Evolutionary conservation across 2,329 filamentous ascomycete species (phyloP).

Genomic region (Fusarium chaquense): DNA sequence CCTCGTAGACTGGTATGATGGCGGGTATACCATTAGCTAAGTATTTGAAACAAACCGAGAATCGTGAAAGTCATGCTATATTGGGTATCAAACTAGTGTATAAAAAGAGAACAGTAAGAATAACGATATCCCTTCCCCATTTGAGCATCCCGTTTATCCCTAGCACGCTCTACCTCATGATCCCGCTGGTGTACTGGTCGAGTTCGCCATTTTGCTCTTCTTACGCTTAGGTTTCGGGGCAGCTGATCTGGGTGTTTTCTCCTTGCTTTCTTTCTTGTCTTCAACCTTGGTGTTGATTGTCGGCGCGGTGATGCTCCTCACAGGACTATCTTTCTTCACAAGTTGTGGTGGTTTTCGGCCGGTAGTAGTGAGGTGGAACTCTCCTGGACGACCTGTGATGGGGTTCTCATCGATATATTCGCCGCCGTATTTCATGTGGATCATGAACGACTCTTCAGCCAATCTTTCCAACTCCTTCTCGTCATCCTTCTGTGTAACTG

Average conservation of each 20-base stretch:
- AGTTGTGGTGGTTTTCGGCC: constrained; percentile 62
- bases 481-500: constrained; percentile 53
- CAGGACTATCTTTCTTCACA: constrained; percentile 47
- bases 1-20: constrained; percentile 41
- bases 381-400: constrained; percentile 73
- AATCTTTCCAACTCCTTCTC: constrained; percentile 59
- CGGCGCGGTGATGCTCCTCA: constrained; percentile 53
- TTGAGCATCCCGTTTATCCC: constrained; percentile 16
- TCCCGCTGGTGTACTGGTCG: constrained; percentile 51
- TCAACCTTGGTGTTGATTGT: constrained; percentile 58
- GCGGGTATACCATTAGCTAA: constrained; percentile 56
- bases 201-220: constrained; percentile 61
- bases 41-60: neutral
- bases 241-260: constrained; percentile 59
- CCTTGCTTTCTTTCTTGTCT: constrained; percentile 61
- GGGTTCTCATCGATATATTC: constrained; percentile 77
- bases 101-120: constrained; percentile 8
- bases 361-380: constrained; percentile 73
- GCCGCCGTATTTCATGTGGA: constrained; percentile 69
- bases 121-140: neutral
- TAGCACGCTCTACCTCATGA: constrained; percentile 31
- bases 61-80: constrained; percentile 17
- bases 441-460: constrained; percentile 68
- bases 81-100: constrained; percentile 46
- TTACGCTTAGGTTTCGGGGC: constrained; percentile 60